phyloP scores from a whole-genome alignment of 345 rosid genomes.

The Sisymbrium irio region DNA sequence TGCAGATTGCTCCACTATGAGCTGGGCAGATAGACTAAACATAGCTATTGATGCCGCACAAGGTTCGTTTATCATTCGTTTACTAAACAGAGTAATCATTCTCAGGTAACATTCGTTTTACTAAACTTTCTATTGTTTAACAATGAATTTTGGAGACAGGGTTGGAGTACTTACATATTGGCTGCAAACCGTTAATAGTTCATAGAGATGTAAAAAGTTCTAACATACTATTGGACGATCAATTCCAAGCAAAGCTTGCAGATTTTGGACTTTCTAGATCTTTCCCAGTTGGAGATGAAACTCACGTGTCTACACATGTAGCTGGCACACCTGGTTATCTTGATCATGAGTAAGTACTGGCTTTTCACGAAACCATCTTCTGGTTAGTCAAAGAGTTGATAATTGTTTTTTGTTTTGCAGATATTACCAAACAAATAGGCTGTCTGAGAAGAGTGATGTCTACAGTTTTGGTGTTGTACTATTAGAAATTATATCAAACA shows the following conservation, averaged over 20 bases:
- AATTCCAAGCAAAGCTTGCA: constrained; percentile 12
- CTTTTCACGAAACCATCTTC: background rate
- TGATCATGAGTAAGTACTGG: background rate
- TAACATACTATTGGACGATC: constrained; percentile 51
- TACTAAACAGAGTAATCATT: no score
- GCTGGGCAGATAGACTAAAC: constrained; percentile 47
- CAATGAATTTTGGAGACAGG: background rate
- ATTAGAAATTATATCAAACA: constrained; percentile 37
- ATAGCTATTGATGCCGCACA: constrained; percentile 53
- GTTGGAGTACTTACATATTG: background rate
- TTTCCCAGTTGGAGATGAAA: background rate
- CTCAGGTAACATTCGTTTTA: background rate
- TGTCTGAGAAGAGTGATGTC: background rate
- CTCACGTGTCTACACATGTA: background rate
- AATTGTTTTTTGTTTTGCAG: background rate
- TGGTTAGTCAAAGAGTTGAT: background rate
- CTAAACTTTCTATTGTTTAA: background rate
- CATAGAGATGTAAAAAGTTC: constrained; percentile 24
- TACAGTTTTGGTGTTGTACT: constrained; percentile 25
- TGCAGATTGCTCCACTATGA: constrained; percentile 33
- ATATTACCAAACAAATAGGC: constrained; percentile 3
- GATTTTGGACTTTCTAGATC: constrained; percentile 1
- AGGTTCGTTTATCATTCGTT: constrained; percentile 32
- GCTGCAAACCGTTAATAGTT: constrained; percentile 6
- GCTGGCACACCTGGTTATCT: constrained; percentile 6